phyloP scores from a whole-genome alignment of 2,329 filamentous ascomycete species.

The Talaromyces rugulosus region DNA sequence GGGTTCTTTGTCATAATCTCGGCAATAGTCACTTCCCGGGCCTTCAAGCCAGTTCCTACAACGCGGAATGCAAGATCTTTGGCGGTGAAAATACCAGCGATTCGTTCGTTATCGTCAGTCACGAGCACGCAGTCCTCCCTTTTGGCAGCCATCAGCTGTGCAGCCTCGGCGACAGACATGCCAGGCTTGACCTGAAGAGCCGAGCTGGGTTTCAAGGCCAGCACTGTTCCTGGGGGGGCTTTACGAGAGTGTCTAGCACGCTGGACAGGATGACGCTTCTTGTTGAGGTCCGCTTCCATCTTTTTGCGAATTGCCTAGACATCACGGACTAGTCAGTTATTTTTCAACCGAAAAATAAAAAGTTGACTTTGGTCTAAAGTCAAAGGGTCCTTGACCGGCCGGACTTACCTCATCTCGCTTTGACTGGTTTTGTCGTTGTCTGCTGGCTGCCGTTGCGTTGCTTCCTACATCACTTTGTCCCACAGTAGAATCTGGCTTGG shows the following conservation, averaged over 20 bases:
- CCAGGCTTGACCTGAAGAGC: slow-evolving; percentile 95
- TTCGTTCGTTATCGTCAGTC: slow-evolving; percentile 95
- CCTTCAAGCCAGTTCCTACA: slow-evolving; percentile 84
- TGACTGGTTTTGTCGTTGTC: slow-evolving; percentile 89
- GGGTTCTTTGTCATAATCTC: slow-evolving; percentile 99
- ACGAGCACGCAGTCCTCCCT: slow-evolving; percentile 96
- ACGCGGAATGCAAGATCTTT: slow-evolving; percentile 98
- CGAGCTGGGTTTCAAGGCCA: slow-evolving; percentile 90
- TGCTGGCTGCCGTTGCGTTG: slow-evolving; percentile 77
- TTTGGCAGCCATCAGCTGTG: slow-evolving; percentile 98
- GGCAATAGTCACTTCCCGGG: slow-evolving; percentile 83
- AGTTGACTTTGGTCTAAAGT: neutral
- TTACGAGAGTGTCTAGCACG: slow-evolving; percentile 83
- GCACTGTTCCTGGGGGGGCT: slow-evolving; percentile 90
- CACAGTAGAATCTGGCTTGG: slow-evolving; percentile 48
- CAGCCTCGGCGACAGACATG: slow-evolving; percentile 91
- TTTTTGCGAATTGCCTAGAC: slow-evolving; percentile 87
- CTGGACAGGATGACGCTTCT: slow-evolving; percentile 81
- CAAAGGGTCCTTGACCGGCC: neutral
- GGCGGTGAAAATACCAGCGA: slow-evolving; percentile 97
- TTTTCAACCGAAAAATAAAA: slow-evolving; percentile 8
- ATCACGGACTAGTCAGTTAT: neutral
- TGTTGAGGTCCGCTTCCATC: slow-evolving; percentile 95
- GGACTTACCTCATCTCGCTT: slow-evolving; percentile 89
- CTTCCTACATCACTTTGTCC: slow-evolving; percentile 50